Conservation (phyloP, 2,329 filamentous ascomycete species). For the Verticillium klebahnii region DNA sequence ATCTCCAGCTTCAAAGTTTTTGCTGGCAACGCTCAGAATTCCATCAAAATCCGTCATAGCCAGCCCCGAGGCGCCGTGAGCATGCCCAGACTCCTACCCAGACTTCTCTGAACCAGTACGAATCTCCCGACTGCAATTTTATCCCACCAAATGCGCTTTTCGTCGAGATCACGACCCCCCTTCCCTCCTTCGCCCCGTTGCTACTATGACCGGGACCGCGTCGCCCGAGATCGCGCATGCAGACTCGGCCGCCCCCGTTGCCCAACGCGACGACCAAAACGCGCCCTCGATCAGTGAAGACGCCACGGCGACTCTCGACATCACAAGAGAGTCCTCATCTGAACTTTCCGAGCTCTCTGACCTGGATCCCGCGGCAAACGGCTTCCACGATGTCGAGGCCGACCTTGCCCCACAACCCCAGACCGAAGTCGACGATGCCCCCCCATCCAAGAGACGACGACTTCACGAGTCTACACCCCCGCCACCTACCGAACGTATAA, state of each 20-base stretch:
- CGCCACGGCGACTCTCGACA: background rate
- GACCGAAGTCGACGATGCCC: conserved; percentile 30
- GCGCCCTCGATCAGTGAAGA: conserved; percentile 5
- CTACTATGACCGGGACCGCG: conserved; percentile 58
- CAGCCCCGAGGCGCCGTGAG: conserved; percentile 43
- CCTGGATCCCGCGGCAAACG: conserved; percentile 11
- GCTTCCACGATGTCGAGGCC: conserved; percentile 8
- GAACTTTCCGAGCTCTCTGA: conserved; percentile 10
- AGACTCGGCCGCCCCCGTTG: conserved; percentile 21
- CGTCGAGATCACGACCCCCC: conserved; percentile 49
- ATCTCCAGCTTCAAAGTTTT: conserved; percentile 35
- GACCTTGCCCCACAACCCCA: conserved; percentile 5
- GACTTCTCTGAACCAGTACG: conserved; percentile 38
- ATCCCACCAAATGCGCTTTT: conserved; percentile 52
- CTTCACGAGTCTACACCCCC: conserved; percentile 42
- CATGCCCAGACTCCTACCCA: conserved; percentile 49
- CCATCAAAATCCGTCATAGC: conserved; percentile 38
- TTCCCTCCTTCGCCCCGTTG: conserved; percentile 35
- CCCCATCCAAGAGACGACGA: conserved; percentile 63
- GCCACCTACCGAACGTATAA: conserved; percentile 19
- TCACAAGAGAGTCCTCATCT: conserved; percentile 10
- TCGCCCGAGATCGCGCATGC: conserved; percentile 41
- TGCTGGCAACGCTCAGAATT: conserved; percentile 43
- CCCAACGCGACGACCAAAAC: conserved; percentile 16
- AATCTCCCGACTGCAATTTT: conserved; percentile 53